These are phyloP conservation scores for Solanum hybrid DNA, from an alignment of 305 asterid genomes.

Conservation along the genomic window DNA sequence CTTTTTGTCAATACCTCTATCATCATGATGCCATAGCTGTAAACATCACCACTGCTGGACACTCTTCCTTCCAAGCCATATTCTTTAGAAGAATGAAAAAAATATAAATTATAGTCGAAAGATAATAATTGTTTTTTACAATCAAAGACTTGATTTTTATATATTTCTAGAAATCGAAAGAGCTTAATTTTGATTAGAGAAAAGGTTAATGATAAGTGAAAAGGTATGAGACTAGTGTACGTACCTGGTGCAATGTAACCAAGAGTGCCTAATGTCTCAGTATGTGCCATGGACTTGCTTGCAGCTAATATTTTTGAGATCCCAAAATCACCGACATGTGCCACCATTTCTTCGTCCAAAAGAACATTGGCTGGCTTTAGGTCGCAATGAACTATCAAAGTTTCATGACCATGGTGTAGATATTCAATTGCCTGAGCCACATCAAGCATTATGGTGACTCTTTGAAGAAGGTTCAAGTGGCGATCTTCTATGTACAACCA, in stretches of 20 bases:
- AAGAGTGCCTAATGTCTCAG: conserved; percentile 22
- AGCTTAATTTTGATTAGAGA: background rate
- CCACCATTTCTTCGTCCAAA: conserved; percentile 18
- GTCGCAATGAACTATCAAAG: conserved; percentile 17
- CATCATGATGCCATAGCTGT: conserved; percentile 20
- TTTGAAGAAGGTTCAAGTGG: background rate
- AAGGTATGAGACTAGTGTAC: background rate
- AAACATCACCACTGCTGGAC: conserved; percentile 18
- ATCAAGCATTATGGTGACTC: background rate
- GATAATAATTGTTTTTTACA: background rate
- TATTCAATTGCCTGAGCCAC: conserved; percentile 16
- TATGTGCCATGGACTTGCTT: conserved; percentile 5
- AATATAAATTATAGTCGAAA: background rate
- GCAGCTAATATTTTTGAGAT: conserved; percentile 14
- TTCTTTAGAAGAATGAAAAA: conserved; percentile 1
- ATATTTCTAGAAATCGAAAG: background rate
- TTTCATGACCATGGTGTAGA: conserved; percentile 12
- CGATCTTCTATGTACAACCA: background rate
- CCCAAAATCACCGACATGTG: conserved; percentile 20
- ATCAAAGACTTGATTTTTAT: background rate
- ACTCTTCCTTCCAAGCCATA: conserved; percentile 24
- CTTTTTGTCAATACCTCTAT: conserved; percentile 15
- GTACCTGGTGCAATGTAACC: conserved; percentile 28
- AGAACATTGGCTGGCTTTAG: conserved; percentile 25
- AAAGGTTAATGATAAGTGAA: too few relatives aligned